phyloP scores from a whole-genome alignment of 371 early-diverging fungal species.

The Massospora cicadina region DNA sequence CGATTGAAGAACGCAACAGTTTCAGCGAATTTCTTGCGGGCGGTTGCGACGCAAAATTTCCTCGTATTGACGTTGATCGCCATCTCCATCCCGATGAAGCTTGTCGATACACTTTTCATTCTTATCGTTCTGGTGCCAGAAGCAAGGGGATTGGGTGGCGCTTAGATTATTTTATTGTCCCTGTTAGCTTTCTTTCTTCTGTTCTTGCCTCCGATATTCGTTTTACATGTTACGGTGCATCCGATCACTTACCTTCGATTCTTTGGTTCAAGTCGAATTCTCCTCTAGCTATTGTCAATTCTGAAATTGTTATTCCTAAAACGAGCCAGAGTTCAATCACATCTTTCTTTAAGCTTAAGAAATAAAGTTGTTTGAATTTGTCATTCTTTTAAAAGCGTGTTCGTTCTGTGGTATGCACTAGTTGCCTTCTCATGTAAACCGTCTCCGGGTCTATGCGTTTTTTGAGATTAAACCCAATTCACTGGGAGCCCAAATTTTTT shows the following conservation, averaged over 20 bases:
- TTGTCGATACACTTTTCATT: conserved; percentile 63
- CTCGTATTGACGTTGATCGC: conserved; percentile 63
- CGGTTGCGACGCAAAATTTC: conserved; percentile 13
- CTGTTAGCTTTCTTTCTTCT: conserved; percentile 32
- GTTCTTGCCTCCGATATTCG: conserved; percentile 50
- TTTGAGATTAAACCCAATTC: no score
- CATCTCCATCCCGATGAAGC: conserved; percentile 41
- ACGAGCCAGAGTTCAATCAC: neutral
- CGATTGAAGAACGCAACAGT: conserved; percentile 60
- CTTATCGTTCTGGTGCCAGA: conserved; percentile 54
- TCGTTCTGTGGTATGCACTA: no score
- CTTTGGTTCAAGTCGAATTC: conserved; percentile 26
- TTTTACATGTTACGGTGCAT: conserved; percentile 68
- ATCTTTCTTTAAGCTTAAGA: neutral
- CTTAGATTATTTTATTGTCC: conserved; percentile 70
- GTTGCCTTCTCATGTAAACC: no score
- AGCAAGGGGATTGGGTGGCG: conserved; percentile 72
- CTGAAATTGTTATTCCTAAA: neutral
- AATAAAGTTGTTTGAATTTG: no score
- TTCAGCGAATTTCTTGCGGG: conserved; percentile 40
- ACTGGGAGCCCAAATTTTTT: no score
- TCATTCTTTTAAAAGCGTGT: no score
- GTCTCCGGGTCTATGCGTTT: no score
- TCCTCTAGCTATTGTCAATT: neutral
- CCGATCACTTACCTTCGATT: conserved; percentile 75